These are phyloP conservation scores for Strobilomyces echinocephalus DNA, from an alignment of 768 basidiomycete species.

Conservation along the genomic window DNA sequence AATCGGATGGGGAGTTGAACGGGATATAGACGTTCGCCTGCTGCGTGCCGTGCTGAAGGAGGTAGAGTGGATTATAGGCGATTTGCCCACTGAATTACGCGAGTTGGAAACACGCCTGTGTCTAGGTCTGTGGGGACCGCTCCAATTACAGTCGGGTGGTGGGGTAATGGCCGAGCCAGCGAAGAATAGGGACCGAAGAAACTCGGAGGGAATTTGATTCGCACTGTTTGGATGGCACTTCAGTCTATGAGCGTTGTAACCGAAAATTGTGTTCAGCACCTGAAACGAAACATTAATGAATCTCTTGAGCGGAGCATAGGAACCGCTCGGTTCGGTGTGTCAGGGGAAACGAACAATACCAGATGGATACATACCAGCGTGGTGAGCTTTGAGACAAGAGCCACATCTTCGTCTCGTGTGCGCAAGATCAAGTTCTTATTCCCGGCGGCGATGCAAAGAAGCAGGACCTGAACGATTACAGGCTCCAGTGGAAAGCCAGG, in stretches of 20 bases:
- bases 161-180: slow-evolving; percentile 19
- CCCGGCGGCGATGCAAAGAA: slow-evolving; percentile 60
- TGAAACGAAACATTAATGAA: slow-evolving; percentile 26
- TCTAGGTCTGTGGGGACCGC: slow-evolving; percentile 13
- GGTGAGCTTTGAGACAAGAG: slow-evolving; percentile 52
- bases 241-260: slow-evolving; percentile 51
- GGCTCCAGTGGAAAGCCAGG: slow-evolving; percentile 56
- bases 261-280: slow-evolving; percentile 59
- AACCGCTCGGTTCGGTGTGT: slow-evolving; percentile 5
- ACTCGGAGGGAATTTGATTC: slow-evolving; percentile 20
- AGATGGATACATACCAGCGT: slow-evolving; percentile 42
- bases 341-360: not conserved
- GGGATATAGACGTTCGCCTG: slow-evolving; percentile 24
- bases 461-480: slow-evolving; percentile 59
- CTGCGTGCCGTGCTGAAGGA: slow-evolving; percentile 23
- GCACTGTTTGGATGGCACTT: slow-evolving; percentile 37
- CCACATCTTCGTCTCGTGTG: slow-evolving; percentile 60
- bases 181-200: slow-evolving; percentile 38
- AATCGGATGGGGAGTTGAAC: slow-evolving; percentile 15
- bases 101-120: slow-evolving; percentile 20
- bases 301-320: slow-evolving; percentile 1
- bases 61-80: slow-evolving; percentile 11
- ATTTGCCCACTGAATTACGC: slow-evolving; percentile 17
- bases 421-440: slow-evolving; percentile 62
- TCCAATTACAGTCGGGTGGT: slow-evolving; percentile 8